Evolutionary conservation across 805 yeast species (phyloP), one percentile per base, ranked within the genome.

Genomic region (Huiozyma sinensis): DNA sequence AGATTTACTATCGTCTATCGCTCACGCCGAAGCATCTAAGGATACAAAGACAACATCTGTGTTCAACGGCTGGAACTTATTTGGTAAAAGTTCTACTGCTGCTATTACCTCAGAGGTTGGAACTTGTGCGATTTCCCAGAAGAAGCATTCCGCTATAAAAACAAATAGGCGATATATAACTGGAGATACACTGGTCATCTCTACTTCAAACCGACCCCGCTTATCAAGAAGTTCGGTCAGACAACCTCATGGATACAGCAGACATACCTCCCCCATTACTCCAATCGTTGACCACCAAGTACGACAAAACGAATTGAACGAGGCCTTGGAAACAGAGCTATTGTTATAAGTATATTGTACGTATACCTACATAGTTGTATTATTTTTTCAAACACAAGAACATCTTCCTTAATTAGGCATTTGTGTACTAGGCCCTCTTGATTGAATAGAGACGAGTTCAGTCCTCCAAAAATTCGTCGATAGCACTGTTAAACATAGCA

Each of bases 281-380:
- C 24, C 24, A 17, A 17, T 17, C 24, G 24, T 17, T 17, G 24
- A 17, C 24, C 24, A 17, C 24, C 24, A 17, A 17, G 24, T 17
- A 17, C 24, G 24, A 10, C 53, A 51, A 33, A 50, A 53, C 13
- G 64, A 59, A 31, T 46, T 61, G 9, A 50, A 47, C 24, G 63
- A 60, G 30, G 65, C 65, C 4, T 45, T 17, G 24, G 24, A 17
- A 4, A 17, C 24, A 17, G 24, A 17, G 24, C 24, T 17, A 17
- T 17, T 17, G 24, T 17, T 17, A 17, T 17, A 17, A 17, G 4
- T 17, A 17, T 17, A 17, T 17, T 17, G 24, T 17, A 17, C 24
- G 24, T 17, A 17, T 17, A 17, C 24, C 24, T 17, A 17, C 24
- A 17, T 17, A 17, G 24, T 17, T 17, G 24, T 17, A 17, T 17